These are phyloP conservation scores for Aspergillus taichungensis DNA, from an alignment of 495 filamentous ascomycete genomes.

Conservation along the genomic window DNA sequence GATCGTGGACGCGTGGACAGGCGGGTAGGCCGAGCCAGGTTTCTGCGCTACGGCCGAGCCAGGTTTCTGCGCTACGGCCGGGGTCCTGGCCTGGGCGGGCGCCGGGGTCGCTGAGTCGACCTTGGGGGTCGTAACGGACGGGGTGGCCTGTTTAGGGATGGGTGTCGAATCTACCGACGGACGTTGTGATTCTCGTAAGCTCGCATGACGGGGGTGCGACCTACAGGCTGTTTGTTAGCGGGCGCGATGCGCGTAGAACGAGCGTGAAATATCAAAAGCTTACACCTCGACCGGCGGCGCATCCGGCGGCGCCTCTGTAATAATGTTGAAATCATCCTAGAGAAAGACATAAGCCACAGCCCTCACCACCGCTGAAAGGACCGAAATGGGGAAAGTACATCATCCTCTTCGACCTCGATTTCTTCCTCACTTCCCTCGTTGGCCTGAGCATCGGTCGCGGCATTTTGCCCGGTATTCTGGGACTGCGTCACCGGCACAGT, in stretches of 20 bases:
- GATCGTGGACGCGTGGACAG: constrained; percentile 66
- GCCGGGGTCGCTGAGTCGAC: constrained; percentile 39
- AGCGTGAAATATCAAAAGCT: constrained; percentile 3
- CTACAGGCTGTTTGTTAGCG: constrained; percentile 10
- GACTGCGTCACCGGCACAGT: constrained; percentile 23
- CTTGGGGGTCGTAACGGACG: constrained; percentile 32
- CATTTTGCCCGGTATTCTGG: constrained; percentile 17
- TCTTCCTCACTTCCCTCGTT: constrained; percentile 64
- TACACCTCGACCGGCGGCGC: constrained; percentile 58
- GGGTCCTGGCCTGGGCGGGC: constrained; percentile 22
- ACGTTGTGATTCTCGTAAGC: constrained; percentile 54
- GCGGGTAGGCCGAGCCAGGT: constrained; percentile 52
- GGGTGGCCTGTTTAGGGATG: constrained; percentile 23
- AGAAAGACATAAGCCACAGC: constrained; percentile 8
- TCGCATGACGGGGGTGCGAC: constrained; percentile 32
- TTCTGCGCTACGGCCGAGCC: constrained; percentile 40
- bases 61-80: constrained; percentile 35
- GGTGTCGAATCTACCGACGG: constrained; percentile 40
- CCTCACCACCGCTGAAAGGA: neutral
- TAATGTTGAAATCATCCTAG: constrained; percentile 84
- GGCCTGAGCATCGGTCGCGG: constrained; percentile 29
- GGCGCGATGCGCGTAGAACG: neutral
- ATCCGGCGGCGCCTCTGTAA: constrained; percentile 74
- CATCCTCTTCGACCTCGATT: constrained; percentile 62
- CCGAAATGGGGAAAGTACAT: constrained; percentile 40